Base-by-base conservation (phyloP, 371 early-diverging fungal species). In the Circinella umbellata region DNA sequence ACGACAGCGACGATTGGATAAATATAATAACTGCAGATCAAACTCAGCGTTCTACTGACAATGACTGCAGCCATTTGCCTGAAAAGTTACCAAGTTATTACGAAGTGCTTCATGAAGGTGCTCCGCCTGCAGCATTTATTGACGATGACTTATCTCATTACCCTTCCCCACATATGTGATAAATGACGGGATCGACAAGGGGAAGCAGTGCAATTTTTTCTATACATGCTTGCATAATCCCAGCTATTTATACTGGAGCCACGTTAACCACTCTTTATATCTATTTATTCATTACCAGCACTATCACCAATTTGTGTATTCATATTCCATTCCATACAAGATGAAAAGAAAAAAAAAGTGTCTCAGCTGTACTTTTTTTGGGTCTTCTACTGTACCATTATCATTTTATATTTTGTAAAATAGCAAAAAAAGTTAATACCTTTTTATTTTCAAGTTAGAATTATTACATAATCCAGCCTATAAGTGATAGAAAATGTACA, bases 101-200 rank as follows among this genome's bases (percentile, higher is more conserved):
- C 36, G 73, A 73, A 27, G 73, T 67, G n/a, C 53, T 73, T 27
- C 66, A 69, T 63, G 73, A 73, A 63, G 73, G 73, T 14, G 62
- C 73, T 1, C 73, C 73, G 4, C 73, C 73, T 11, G 68, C 69
- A 37, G 69, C 73, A 10, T 72, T 72, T 68, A 53, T 72, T 47
- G 73, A 72, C 17, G 69, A 72, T 61, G 64, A 72, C 27, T 27
- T 70, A 36, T 65, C 70, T 4, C 66, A 65, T 18, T 57, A 70
- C 39, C 65, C 70, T 4, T 65, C 68, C 17, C 61, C 49, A 0
- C 47, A n/a, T 38, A 38, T 47, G 15, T 67, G 49, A 67, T 20
- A 18, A 18, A 14, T 54, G 54, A 4, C 11, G n/a, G 54, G 57
- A 57, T 57, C 57, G 57, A 57, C 57, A 51, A 11, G 47, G 2